Evolutionary conservation across 2,329 filamentous ascomycete species (phyloP).

Genomic region (Niveomyces coronatus): DNA sequence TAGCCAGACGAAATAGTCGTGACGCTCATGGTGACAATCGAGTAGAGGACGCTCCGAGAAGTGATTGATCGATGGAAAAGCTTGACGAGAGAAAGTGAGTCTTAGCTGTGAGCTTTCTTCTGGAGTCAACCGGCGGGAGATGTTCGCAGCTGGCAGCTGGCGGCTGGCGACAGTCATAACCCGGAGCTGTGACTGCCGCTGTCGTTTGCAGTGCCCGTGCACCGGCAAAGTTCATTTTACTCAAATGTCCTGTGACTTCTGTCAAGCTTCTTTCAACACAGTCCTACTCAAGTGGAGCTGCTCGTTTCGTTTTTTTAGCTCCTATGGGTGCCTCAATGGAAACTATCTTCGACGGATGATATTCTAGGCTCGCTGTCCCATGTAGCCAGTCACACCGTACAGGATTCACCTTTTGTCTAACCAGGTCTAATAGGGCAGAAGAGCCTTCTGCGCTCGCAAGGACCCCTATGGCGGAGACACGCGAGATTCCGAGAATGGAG

Average conservation of each 20-base stretch:
- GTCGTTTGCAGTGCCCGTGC: background rate
- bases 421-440: slow-evolving; percentile 45
- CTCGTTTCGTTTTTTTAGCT: slow-evolving; percentile 17
- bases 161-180: background rate
- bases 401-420: slow-evolving; percentile 38
- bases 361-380: slow-evolving; percentile 14
- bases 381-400: slow-evolving; percentile 45
- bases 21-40: no score
- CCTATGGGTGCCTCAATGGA: slow-evolving; percentile 26
- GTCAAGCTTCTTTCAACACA: no score
- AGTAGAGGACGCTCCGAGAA: no score
- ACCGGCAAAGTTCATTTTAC: background rate
- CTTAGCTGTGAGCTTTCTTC: background rate
- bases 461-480: slow-evolving; percentile 55
- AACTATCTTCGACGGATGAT: slow-evolving; percentile 24
- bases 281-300: no score
- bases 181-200: background rate
- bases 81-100: no score
- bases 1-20: background rate
- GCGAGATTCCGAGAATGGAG: slow-evolving; percentile 46
- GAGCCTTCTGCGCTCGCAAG: slow-evolving; percentile 45
- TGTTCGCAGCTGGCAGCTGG: background rate
- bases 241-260: background rate
- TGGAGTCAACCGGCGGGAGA: no score
- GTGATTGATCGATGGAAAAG: background rate